These are phyloP conservation scores for Verticillium nubilum DNA, from an alignment of 2,329 filamentous ascomycete species.

Conservation along the genomic window DNA sequence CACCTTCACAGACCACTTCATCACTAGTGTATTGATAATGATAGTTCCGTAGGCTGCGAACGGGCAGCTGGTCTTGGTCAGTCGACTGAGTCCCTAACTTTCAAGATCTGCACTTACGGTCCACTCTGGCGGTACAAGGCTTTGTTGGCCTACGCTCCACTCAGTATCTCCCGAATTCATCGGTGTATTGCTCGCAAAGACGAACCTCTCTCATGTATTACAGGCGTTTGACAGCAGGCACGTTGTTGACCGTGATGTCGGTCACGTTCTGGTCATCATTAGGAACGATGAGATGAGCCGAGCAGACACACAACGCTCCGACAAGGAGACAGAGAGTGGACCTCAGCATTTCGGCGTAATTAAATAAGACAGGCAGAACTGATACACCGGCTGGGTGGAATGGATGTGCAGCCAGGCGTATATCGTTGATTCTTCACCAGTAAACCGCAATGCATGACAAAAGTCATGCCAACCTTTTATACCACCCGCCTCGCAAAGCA, in stretches of 20 bases:
- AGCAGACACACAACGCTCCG: neutral
- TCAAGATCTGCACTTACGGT: neutral
- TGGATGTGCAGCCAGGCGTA: too few species aligned
- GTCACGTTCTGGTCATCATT: conserved; percentile 10
- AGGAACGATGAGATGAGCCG: conserved; percentile 2
- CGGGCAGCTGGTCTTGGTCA: conserved; percentile 29
- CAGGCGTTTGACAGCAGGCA: conserved; percentile 3
- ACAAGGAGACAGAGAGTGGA: neutral
- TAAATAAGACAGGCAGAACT: neutral
- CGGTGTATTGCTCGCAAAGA: neutral
- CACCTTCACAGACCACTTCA: conserved; percentile 1
- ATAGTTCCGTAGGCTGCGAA: conserved; percentile 47
- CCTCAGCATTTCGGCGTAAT: neutral
- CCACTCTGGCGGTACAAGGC: conserved; percentile 6
- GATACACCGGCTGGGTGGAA: neutral
- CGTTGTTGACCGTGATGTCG: conserved; percentile 5
- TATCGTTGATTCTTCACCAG: too few species aligned
- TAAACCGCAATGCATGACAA: too few species aligned
- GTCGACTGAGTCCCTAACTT: neutral
- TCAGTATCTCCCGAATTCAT: neutral
- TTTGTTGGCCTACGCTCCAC: neutral
- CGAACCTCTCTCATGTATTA: conserved; percentile 6
- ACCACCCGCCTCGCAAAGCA: neutral
- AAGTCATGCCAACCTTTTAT: too few species aligned
- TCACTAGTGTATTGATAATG: conserved; percentile 46